A percentile compares a stretch with the other conserved stretches of the same genome.
Conservation (phyloP, 2,329 filamentous ascomycete genomes). For the Ophiocordyceps camponoti-floridani region DNA sequence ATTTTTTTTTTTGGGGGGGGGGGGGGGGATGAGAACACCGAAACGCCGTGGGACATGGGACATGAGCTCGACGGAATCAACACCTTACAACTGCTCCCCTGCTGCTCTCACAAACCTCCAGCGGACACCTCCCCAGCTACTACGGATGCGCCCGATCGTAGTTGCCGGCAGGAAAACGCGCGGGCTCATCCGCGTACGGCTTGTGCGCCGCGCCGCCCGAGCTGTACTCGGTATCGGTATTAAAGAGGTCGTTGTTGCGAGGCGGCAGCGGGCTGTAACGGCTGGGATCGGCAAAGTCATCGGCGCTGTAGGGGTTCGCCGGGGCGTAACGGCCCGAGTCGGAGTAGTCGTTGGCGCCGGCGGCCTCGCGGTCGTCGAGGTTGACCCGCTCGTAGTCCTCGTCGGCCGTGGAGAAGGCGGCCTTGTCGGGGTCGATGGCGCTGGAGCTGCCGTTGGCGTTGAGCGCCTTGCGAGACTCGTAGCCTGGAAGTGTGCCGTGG, state of each 20-base stretch:
- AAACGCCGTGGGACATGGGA: background rate
- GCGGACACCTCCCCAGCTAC: conserved; percentile 1
- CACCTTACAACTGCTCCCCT: background rate
- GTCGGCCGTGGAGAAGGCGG: conserved; percentile 49
- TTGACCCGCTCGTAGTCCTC: conserved; percentile 46
- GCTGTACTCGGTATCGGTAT: conserved; percentile 30
- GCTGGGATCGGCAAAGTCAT: conserved; percentile 20
- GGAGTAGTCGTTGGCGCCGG: conserved; percentile 10
- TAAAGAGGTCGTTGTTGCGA: conserved; percentile 25
- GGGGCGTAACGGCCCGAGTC: conserved; percentile 16
- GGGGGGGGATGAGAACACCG: background rate
- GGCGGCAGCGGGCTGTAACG: conserved; percentile 20
- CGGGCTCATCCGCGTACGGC: conserved; percentile 28
- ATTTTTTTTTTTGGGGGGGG: too few relatives aligned
- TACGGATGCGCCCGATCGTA: conserved; percentile 32
- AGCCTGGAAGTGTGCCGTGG: conserved; percentile 43
- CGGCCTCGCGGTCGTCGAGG: conserved; percentile 31
- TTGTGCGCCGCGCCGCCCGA: conserved; percentile 20
- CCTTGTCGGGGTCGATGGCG: conserved; percentile 51
- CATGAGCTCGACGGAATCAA: background rate
- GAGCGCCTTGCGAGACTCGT: conserved; percentile 29
- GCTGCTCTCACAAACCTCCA: background rate
- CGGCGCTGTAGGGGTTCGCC: conserved; percentile 18
- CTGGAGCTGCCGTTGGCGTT: conserved; percentile 13
- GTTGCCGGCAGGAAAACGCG: conserved; percentile 36